Base-by-base conservation (phyloP, 2,329 filamentous ascomycete genomes). In the Stagonosporopsis chrysanthemi region DNA sequence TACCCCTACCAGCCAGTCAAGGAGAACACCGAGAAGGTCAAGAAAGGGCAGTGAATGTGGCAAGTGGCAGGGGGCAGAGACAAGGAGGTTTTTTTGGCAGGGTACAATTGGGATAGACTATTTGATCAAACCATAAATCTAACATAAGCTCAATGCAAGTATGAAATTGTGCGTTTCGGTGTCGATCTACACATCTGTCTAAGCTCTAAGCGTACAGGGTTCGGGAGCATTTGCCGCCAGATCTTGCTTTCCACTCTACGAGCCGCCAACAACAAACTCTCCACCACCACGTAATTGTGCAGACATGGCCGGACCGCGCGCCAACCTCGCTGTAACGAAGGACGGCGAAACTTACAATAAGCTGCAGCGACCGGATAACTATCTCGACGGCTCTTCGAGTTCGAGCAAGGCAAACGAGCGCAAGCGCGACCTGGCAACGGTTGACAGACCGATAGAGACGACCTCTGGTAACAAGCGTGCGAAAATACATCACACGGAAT, bases 1-100 rank as follows among this genome's bases (percentile, higher is more conserved):
- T 88, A 98, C 69, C 86, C 86, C 0, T 82, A 83, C 59, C 73
- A 80, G 33, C 80, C 82, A 53, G 75, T 71, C 41, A 67, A 75
- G 54, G 72, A 69, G 36, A 64, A 68, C 4, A 43, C 57, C 23
- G 64, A 69, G 50, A 58, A 64, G 45, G 59, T 49, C 35, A 67
- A 67, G 63, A 73, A 73, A 60, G 70, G 39, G 8, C 60, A 68
- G 47, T 72, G 41, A 60, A 24, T 14, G 24, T 22, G 26, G 29
- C 14, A 38, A 15, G 24, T 22, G 26, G 29, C 14, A 38, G 11
- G 2, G 15, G 11, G 12, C n/a, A 36, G n/a, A 33, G 33, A 28
- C 15, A 6, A 51, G 23, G 4, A 29, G 15, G 9, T 22, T 12
- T 41, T 2, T 11, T 38, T 12, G 2, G 22, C 5, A 24, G 7